phyloP scores from a whole-genome alignment of 495 filamentous ascomycete species.

The Penicillium tannophilum region DNA sequence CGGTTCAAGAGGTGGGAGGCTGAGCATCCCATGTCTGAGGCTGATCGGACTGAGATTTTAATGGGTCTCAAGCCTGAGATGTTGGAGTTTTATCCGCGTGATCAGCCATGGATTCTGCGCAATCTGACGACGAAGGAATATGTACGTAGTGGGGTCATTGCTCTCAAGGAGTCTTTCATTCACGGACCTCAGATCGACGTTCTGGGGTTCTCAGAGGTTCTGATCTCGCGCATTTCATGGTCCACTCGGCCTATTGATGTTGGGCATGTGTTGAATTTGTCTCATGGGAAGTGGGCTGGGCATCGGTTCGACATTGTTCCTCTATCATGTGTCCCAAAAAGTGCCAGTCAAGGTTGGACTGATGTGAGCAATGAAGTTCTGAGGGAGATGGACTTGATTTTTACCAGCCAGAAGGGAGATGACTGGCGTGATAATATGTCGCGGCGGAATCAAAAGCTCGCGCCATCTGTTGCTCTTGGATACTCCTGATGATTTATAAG shows the following conservation, averaged over 20 bases:
- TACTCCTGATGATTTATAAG: not conserved
- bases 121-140: slow-evolving; percentile 25
- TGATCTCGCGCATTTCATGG: slow-evolving; percentile 21
- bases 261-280: slow-evolving; percentile 6
- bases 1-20: slow-evolving; percentile 13
- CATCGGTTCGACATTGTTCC: slow-evolving; percentile 24
- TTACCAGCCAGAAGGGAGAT: slow-evolving; percentile 13
- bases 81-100: slow-evolving; percentile 18
- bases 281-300: slow-evolving; percentile 23
- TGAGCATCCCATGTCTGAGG: slow-evolving; percentile 11
- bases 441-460: slow-evolving; percentile 6
- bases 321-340: slow-evolving; percentile 1
- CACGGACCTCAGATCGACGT: slow-evolving; percentile 24
- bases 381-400: slow-evolving; percentile 19
- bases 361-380: slow-evolving; percentile 24
- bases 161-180: slow-evolving; percentile 16
- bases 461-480: not conserved
- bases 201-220: slow-evolving; percentile 19
- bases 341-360: slow-evolving; percentile 4
- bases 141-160: slow-evolving; percentile 20
- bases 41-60: slow-evolving; percentile 16
- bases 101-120: slow-evolving; percentile 20
- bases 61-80: slow-evolving; percentile 23
- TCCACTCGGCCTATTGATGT: slow-evolving; percentile 6
- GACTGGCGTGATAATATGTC: slow-evolving; percentile 21